Evolutionary conservation across 2,329 filamentous ascomycete genomes (phyloP).

Genomic region (Chrysoporthe austroafricana): DNA sequence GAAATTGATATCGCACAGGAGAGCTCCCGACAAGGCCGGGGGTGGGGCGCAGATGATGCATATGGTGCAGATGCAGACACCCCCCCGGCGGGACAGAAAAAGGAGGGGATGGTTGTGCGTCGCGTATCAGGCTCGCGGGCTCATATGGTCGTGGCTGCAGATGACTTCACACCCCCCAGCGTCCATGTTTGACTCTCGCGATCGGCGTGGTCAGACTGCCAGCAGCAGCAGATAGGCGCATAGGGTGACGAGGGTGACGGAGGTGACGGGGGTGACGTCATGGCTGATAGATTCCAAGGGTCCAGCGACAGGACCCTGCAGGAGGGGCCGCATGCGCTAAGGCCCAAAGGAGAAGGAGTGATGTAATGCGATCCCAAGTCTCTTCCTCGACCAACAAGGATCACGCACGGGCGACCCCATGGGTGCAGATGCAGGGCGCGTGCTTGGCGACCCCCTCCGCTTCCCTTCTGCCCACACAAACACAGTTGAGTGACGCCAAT

Average conservation of each 20-base stretch:
- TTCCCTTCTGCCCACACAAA: neutral
- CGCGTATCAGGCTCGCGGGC: constrained; percentile 4
- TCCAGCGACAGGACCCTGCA: constrained; percentile 20
- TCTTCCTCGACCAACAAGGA: neutral
- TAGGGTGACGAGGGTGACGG: neutral
- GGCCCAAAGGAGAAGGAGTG: constrained; percentile 4
- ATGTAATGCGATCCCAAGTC: neutral
- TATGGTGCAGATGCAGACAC: neutral
- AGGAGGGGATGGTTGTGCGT: neutral
- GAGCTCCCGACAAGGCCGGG: neutral
- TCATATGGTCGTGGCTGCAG: constrained; percentile 18
- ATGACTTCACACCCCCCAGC: constrained; percentile 22
- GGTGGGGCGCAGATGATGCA: neutral
- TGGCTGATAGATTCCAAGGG: constrained; percentile 12
- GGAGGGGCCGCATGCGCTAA: constrained; percentile 13
- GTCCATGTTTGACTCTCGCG: constrained; percentile 12
- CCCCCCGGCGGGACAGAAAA: neutral
- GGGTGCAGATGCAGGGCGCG: neutral
- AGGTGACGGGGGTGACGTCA: constrained; percentile 20
- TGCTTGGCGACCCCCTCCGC: neutral
- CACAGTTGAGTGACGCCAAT: neutral
- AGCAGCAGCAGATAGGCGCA: constrained; percentile 11
- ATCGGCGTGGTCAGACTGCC: constrained; percentile 20
- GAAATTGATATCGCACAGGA: too few species aligned
- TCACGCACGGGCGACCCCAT: neutral